Percentiles rank a stretch among this genome's conserved stretches.
These are phyloP conservation scores for Hypoxylon perforatum DNA, from an alignment of 495 filamentous ascomycete genomes.

Conservation along the genomic window DNA sequence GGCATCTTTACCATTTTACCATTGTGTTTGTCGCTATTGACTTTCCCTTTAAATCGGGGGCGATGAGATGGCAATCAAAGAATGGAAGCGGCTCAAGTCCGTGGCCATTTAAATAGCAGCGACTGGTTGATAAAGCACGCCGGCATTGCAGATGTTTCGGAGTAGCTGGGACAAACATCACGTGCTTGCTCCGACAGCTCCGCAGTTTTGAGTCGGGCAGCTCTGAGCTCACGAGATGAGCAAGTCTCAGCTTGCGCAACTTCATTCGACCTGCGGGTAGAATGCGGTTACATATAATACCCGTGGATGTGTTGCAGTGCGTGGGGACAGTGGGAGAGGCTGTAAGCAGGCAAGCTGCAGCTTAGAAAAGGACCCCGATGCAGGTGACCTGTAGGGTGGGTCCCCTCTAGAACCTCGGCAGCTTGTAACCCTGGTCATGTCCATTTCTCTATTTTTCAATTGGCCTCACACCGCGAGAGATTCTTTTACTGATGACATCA, in stretches of 20 bases:
- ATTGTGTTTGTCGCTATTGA: no score
- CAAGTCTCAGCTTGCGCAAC: not conserved
- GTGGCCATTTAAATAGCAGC: no score
- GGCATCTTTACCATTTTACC: no score
- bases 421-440: slow-evolving; percentile 11
- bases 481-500: slow-evolving; percentile 28
- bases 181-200: slow-evolving; percentile 17
- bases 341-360: no score
- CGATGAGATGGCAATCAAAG: no score
- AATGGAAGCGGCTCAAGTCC: no score
- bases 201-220: slow-evolving; percentile 5
- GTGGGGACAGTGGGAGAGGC: no score
- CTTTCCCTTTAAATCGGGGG: no score
- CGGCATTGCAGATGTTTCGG: not conserved
- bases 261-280: not conserved
- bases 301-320: no score
- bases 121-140: not conserved
- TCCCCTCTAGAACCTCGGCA: slow-evolving; percentile 24
- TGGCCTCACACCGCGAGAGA: slow-evolving; percentile 3
- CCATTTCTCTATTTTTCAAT: slow-evolving; percentile 19
- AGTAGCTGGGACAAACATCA: not conserved
- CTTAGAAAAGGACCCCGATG: not conserved
- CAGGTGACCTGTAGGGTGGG: slow-evolving; percentile 13
- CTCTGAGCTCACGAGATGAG: not conserved
- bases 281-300: no score